Evolutionary conservation across 768 basidiomycete species (phyloP), one percentile per base, ranked within the genome.

Genomic region (Suillus bovinus): DNA sequence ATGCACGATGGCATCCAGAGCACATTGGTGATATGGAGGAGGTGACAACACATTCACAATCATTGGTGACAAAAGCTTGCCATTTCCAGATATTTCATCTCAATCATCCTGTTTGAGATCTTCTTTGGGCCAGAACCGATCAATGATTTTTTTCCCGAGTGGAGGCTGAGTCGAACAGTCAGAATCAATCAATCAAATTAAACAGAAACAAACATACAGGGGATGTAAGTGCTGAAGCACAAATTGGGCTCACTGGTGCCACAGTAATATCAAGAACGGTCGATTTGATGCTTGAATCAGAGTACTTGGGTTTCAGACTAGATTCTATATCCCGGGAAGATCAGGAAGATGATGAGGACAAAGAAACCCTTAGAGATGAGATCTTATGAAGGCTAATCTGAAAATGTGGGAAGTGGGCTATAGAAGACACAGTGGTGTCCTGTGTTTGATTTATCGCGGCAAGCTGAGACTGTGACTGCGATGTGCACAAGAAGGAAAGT

Each of bases 321-420:
- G 11, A 38, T n/a, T n/a, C n/a, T n/a, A n/a, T n/a, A n/a, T n/a
- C n/a, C n/a, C n/a, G n/a, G n/a, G n/a, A n/a, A n/a, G 34, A 55
- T 22, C 54, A 55, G 7, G 24, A 55, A 2, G 22, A 55, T 24
- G 22, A 27, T 24, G 54, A 55, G 8, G 24, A 38, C 9, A 36
- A 38, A 14, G 54, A 38, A 4, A 55, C 5, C 22, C 38, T 55
- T 9, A 93, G 76, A 2, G 85, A 75, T 0, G 84, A 81, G n/a
- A 93, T 71, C 0, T 77, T 68, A 70, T 91, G 84, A 20, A 91
- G 75, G 66, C 79, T 86, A 74, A 94, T 91, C 64, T 89, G 86
- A 68, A 91, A 93, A 10, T 79, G 75, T 4, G 91, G 91, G 67
- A 93, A 93, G 11, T 80, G 82, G 11, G 81, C 84, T 64, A 93